Conservation (phyloP, 768 basidiomycete genomes). For the Pleurotus platypus region DNA sequence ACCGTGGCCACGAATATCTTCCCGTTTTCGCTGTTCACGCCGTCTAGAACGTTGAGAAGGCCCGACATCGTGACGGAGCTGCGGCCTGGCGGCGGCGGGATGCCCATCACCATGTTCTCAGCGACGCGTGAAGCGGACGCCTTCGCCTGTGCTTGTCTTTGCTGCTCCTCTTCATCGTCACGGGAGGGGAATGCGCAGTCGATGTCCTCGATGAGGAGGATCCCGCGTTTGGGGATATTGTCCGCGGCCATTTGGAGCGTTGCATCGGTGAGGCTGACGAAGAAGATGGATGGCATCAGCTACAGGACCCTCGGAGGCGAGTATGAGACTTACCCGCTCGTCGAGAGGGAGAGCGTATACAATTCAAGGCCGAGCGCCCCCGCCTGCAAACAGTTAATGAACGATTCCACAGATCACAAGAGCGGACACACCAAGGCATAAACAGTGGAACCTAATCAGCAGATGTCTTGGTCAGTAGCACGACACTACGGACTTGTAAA, state of each 20-base stretch:
- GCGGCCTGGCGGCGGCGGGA: neutral
- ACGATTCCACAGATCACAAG: neutral
- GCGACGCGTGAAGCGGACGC: no score
- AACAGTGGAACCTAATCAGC: slow-evolving; percentile 41
- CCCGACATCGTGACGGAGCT: slow-evolving; percentile 50
- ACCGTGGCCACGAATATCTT: slow-evolving; percentile 60
- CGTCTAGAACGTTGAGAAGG: slow-evolving; percentile 56
- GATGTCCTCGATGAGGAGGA: slow-evolving; percentile 58
- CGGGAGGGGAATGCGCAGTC: slow-evolving; percentile 55
- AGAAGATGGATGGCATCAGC: no score
- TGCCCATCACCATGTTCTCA: no score
- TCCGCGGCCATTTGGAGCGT: slow-evolving; percentile 43
- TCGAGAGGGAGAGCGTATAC: slow-evolving; percentile 55
- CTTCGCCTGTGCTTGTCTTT: neutral
- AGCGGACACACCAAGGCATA: slow-evolving; percentile 40
- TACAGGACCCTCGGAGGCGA: no score
- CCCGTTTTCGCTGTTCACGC: slow-evolving; percentile 59
- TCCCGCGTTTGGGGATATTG: slow-evolving; percentile 46
- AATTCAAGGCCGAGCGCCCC: slow-evolving; percentile 82
- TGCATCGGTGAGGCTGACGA: slow-evolving; percentile 42
- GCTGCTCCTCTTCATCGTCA: slow-evolving; percentile 30
- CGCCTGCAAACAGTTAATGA: slow-evolving; percentile 22
- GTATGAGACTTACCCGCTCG: slow-evolving; percentile 31
- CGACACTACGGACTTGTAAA: neutral
- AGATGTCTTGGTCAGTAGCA: neutral